Conservation (phyloP, 2,329 filamentous ascomycete genomes). For the Colletotrichum cuscutae region DNA sequence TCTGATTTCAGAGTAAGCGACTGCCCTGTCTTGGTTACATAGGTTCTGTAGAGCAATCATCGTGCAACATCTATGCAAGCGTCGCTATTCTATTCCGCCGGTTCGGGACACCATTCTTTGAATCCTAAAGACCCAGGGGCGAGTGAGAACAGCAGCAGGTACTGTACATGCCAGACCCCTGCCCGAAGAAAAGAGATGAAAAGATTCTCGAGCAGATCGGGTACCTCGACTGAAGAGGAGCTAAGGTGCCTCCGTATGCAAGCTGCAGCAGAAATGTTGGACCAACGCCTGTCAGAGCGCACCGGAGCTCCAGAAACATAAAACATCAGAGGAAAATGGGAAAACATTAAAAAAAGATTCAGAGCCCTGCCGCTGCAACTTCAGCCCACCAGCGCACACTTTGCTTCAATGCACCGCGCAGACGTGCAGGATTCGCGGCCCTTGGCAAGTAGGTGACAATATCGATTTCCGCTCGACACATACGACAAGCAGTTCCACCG, state of each 20-base stretch:
- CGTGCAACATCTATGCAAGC: conserved; percentile 1
- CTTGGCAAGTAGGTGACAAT: too few relatives aligned
- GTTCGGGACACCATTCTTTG: background rate
- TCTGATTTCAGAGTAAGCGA: background rate
- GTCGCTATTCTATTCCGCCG: conserved; percentile 5
- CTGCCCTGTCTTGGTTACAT: background rate
- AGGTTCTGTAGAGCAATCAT: background rate
- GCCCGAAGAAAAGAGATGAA: background rate
- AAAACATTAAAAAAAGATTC: background rate
- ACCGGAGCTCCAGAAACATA: conserved; percentile 22
- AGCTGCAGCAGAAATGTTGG: conserved; percentile 19
- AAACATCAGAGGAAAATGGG: conserved; percentile 8
- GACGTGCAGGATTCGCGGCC: conserved; percentile 13
- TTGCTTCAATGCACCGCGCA: conserved; percentile 13
- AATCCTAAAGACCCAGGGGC: too few relatives aligned
- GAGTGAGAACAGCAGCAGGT: background rate
- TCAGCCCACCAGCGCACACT: conserved; percentile 5
- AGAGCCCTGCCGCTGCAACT: conserved; percentile 3
- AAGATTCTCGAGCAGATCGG: conserved; percentile 8
- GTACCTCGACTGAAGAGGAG: conserved; percentile 23
- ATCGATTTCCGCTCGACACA: too few relatives aligned
- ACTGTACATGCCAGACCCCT: conserved; percentile 4
- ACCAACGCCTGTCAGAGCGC: conserved; percentile 28
- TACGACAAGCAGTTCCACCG: too few relatives aligned
- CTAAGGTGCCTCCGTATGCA: conserved; percentile 18